Evolutionary conservation across 176 grass and related monocot genomes (phyloP).

Genomic region (Rhynchospora tenuis): DNA sequence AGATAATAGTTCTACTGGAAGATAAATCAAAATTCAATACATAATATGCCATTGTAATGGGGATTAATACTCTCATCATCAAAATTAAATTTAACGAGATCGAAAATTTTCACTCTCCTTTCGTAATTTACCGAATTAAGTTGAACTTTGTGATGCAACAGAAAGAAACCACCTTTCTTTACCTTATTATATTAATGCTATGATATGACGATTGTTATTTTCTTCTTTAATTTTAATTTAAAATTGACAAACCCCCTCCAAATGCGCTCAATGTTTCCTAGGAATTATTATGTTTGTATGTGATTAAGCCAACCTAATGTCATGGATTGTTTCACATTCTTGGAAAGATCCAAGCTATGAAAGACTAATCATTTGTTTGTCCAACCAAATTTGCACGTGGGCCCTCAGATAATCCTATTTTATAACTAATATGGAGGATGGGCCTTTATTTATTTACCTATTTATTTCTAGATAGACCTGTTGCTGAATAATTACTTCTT

Average conservation of each 20-base stretch:
- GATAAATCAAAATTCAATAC: no score
- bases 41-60: no score
- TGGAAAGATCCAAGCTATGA: conserved; percentile 11
- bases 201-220: neutral
- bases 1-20: no score
- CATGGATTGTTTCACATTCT: conserved; percentile 6
- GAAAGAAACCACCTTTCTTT: neutral
- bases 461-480: neutral
- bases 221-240: neutral
- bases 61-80: no score
- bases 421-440: neutral
- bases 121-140: neutral
- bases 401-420: neutral
- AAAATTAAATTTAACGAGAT: no score
- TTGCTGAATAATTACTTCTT: neutral
- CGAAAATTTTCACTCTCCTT: neutral
- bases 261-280: conserved; percentile 11
- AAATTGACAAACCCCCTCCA: conserved; percentile 9
- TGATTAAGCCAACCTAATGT: conserved; percentile 2
- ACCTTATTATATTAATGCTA: neutral
- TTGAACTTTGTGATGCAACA: neutral
- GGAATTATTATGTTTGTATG: neutral
- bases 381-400: conserved; percentile 10
- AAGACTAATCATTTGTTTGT: conserved; percentile 18
- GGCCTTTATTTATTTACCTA: neutral